Evolutionary conservation across 139 green algal genomes (phyloP), one percentile per base, ranked within the genome.

Genomic region (Auxenochlorella protothecoides): DNA sequence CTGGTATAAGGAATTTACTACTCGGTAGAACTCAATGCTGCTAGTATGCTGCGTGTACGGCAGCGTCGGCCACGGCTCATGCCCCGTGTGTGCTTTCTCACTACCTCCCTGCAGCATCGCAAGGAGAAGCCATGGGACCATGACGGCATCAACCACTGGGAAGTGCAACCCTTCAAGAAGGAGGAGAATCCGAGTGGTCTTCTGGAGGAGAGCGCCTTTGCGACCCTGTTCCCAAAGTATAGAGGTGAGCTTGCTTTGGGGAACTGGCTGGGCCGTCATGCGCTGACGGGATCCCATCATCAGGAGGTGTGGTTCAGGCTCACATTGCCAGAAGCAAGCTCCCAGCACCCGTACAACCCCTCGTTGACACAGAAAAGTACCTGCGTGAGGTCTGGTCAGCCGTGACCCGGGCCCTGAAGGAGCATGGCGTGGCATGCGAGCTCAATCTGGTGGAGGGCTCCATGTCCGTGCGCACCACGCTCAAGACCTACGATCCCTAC

Each of bases 151-250:
- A 90, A 99, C 72, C 92, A 97, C 77, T 99, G 95, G 94, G 78
- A 76, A 57, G 68, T 92, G 1, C 70, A 90, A 14, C 77, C 77
- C 2, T 96, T 96, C 66, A 85, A 70, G 7, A 91, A 90, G 68
- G 92, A 97, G 53, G 90, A 97, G 67, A 98, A 98, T 77, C 90
- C 90, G 4, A 55, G 10, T 5, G 92, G 95, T 27, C 69, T 99
- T 68, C 77, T 98, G 63, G 95, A 99, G 76, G 95, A 98, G 81
- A 93, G 82, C 80, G 96, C 89, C 16, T 99, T 99, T 82, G 93
- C 93, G 54, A 92, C 88, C 0, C 82, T 99, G 7, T 99, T 99
- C 65, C 95, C 95, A 44, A 96, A 98, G 81, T 99, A 99, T 80
- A 81, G 92, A 80, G 91, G 89, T 89, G 68, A 11, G 66, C 5